These are phyloP conservation scores for Nectriaceae sp. DNA, from an alignment of 2,329 filamentous ascomycete species.

Conservation along the genomic window DNA sequence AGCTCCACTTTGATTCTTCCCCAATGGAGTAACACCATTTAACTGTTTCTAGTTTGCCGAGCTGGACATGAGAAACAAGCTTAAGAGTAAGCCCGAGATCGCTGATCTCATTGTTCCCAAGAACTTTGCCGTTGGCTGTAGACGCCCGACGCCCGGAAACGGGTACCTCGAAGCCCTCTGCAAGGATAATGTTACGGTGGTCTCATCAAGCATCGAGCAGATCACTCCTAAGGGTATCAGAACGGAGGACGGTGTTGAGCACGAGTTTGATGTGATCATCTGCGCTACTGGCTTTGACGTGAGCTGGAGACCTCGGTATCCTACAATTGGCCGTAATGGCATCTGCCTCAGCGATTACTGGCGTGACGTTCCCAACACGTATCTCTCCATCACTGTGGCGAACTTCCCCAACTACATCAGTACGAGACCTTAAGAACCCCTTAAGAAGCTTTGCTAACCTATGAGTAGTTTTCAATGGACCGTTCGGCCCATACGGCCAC, in stretches of 20 bases:
- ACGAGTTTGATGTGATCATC: conserved; percentile 33
- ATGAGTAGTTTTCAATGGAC: conserved; percentile 26
- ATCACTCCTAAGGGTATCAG: conserved; percentile 33
- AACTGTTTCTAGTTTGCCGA: conserved; percentile 2
- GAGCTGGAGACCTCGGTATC: conserved; percentile 20
- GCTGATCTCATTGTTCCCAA: conserved; percentile 45
- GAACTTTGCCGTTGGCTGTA: conserved; percentile 14
- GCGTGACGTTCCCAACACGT: conserved; percentile 21
- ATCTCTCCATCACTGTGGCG: conserved; percentile 21
- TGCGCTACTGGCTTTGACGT: conserved; percentile 38
- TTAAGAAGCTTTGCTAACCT: background rate
- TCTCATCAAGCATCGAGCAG: conserved; percentile 20
- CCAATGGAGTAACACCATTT: background rate
- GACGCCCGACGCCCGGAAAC: conserved; percentile 28
- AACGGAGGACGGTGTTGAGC: conserved; percentile 26
- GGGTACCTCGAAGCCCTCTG: conserved; percentile 32
- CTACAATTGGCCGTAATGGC: conserved; percentile 21
- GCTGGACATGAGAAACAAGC: conserved; percentile 13
- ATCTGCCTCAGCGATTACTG: conserved; percentile 11
- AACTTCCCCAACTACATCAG: conserved; percentile 29
- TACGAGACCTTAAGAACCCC: background rate
- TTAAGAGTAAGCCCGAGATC: conserved; percentile 44
- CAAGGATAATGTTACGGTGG: conserved; percentile 26
- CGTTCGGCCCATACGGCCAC: conserved; percentile 27
- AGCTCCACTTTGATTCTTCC: background rate